Evolutionary conservation across 352 stramenopile genomes (phyloP).

Genomic region (Phytopythium sindhum): DNA sequence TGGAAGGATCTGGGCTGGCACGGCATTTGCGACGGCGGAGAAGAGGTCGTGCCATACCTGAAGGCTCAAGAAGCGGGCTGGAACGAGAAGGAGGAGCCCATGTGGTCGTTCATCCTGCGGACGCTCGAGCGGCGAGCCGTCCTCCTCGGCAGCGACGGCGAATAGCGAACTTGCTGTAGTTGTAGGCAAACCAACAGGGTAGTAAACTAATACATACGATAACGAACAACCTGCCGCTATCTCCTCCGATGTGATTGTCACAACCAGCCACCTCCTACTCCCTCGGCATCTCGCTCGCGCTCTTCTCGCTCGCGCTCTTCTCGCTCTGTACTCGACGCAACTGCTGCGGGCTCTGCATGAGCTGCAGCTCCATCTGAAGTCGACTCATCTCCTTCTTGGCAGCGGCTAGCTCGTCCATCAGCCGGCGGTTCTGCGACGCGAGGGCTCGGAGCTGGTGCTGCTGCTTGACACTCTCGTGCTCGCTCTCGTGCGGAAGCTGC

Average conservation of each 20-base stretch:
- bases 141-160: slow-evolving; percentile 1
- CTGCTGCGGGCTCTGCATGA: slow-evolving; percentile 32
- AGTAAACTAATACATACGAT: neutral
- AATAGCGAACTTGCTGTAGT: neutral
- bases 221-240: neutral
- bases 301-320: slow-evolving; percentile 25
- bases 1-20: slow-evolving; percentile 29
- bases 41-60: neutral
- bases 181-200: neutral
- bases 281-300: neutral
- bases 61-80: slow-evolving; percentile 5
- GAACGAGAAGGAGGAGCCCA: slow-evolving; percentile 8
- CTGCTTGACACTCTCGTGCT: slow-evolving; percentile 38
- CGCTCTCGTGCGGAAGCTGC: slow-evolving; percentile 20
- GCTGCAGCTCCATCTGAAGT: slow-evolving; percentile 52
- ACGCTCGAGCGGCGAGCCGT: slow-evolving; percentile 5
- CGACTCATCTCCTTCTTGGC: slow-evolving; percentile 55
- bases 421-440: slow-evolving; percentile 55
- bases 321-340: slow-evolving; percentile 38
- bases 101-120: slow-evolving; percentile 7
- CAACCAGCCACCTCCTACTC: neutral
- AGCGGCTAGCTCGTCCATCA: slow-evolving; percentile 43
- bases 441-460: slow-evolving; percentile 64
- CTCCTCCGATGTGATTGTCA: neutral
- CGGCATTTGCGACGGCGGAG: slow-evolving; percentile 17